A percentile compares a stretch with the other conserved stretches of the same genome.
phyloP scores from a whole-genome alignment of 129 eudicot species.

The Silybum marianum region DNA sequence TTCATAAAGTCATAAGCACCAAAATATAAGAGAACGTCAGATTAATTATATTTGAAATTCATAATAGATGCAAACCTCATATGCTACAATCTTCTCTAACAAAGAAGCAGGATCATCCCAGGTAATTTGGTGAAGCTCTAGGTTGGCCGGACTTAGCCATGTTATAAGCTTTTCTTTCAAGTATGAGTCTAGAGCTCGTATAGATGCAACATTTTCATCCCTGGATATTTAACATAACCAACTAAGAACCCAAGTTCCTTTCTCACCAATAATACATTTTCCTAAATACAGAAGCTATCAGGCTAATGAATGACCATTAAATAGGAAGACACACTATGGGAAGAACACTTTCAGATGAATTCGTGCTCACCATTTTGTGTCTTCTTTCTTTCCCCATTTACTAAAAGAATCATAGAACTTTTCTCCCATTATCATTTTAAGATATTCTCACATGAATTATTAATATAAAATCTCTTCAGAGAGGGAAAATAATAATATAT shows the following conservation, averaged over 20 bases:
- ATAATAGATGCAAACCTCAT: constrained; percentile 56
- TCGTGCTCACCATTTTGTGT: neutral
- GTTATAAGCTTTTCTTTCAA: constrained; percentile 91
- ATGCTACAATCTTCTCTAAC: constrained; percentile 93
- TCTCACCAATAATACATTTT: neutral
- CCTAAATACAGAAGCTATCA: constrained; percentile 2
- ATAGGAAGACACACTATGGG: neutral
- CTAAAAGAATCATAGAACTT: neutral
- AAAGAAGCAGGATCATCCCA: constrained; percentile 98
- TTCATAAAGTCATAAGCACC: constrained; percentile 7
- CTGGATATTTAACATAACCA: constrained; percentile 40
- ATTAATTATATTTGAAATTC: neutral
- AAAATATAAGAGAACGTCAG: neutral
- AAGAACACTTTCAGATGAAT: neutral
- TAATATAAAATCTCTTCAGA: neutral
- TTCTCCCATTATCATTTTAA: neutral
- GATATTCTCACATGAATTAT: neutral
- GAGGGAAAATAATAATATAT: neutral
- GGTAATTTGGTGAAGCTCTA: constrained; percentile 87
- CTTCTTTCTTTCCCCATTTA: neutral
- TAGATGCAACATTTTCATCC: constrained; percentile 75
- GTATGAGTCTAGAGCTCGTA: constrained; percentile 85
- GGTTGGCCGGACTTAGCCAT: constrained; percentile 96
- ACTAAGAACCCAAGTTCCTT: constrained; percentile 14
- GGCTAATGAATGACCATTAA: neutral